phyloP scores from a whole-genome alignment of 768 basidiomycete genomes.

The Coprinopsis sp. region DNA sequence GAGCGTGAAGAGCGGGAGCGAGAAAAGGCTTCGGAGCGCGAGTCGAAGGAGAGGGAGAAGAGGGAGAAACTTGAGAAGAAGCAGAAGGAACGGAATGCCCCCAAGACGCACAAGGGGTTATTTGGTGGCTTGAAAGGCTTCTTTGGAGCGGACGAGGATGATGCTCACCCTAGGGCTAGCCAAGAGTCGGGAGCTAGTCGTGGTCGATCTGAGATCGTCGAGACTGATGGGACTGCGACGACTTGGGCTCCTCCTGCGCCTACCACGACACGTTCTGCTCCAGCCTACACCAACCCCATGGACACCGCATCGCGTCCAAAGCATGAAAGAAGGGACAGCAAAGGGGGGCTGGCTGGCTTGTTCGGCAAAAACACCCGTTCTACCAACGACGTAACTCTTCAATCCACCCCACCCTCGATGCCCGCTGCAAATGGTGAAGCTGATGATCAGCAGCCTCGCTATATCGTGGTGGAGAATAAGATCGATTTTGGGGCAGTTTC shows the following conservation, averaged over 20 bases:
- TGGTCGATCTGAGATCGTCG: not conserved
- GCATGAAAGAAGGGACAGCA: too few species aligned
- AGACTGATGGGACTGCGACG: too few species aligned
- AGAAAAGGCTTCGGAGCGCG: conserved; percentile 16
- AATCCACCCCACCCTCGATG: too few species aligned
- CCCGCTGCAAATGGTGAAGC: not conserved
- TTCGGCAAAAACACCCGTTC: too few species aligned
- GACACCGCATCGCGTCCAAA: too few species aligned
- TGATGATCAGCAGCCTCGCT: not conserved
- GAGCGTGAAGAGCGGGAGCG: conserved; percentile 15
- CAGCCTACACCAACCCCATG: too few species aligned
- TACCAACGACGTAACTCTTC: too few species aligned
- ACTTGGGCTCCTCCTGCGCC: too few species aligned
- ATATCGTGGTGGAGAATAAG: conserved; percentile 4
- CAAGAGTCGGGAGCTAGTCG: conserved; percentile 9
- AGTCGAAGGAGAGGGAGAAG: conserved; percentile 5
- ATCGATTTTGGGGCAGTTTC: conserved; percentile 2
- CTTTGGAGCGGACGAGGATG: conserved; percentile 25
- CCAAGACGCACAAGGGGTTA: conserved; percentile 26
- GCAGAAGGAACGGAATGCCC: conserved; percentile 7
- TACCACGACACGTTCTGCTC: too few species aligned
- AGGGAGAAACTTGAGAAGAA: conserved; percentile 6
- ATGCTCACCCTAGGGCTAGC: conserved; percentile 1
- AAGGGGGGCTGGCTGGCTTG: too few species aligned
- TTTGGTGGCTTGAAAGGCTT: conserved; percentile 45